A percentile compares a stretch with the other conserved stretches of the same genome.
Conservation (phyloP, 805 yeast genomes). For the Danielia oregonensis region DNA sequence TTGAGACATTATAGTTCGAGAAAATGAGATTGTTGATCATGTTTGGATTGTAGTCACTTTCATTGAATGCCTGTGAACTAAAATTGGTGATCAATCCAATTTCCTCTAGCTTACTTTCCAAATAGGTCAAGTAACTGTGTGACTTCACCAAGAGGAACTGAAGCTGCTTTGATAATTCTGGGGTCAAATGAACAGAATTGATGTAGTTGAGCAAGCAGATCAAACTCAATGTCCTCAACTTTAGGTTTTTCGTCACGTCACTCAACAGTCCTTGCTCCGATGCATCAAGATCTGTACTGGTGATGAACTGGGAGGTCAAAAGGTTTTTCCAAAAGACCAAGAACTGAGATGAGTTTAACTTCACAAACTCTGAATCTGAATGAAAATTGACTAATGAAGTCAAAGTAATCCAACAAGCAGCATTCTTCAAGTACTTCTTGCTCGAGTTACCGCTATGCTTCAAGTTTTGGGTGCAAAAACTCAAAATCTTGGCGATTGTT, state of each 20-base stretch:
- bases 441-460: slow-evolving; percentile 30
- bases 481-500: slow-evolving; percentile 37
- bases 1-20: slow-evolving; percentile 19
- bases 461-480: slow-evolving; percentile 44
- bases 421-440: slow-evolving; percentile 21
- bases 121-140: slow-evolving; percentile 36
- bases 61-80: slow-evolving; percentile 24
- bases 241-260: slow-evolving; percentile 33
- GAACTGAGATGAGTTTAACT: slow-evolving; percentile 41
- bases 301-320: slow-evolving; percentile 39
- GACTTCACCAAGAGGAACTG: slow-evolving; percentile 40
- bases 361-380: slow-evolving; percentile 39
- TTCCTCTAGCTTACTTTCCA: slow-evolving; percentile 33
- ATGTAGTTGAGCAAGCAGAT: slow-evolving; percentile 38
- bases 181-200: slow-evolving; percentile 33
- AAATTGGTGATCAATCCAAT: slow-evolving; percentile 34
- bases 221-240: slow-evolving; percentile 35
- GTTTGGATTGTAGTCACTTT: slow-evolving; percentile 26
- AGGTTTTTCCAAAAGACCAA: slow-evolving; percentile 43
- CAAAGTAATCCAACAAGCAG: slow-evolving; percentile 41
- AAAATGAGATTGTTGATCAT: slow-evolving; percentile 27
- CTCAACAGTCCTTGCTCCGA: slow-evolving; percentile 14
- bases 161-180: slow-evolving; percentile 38
- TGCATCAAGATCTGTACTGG: slow-evolving; percentile 19
- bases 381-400: slow-evolving; percentile 38